phyloP scores from a whole-genome alignment of 148 eudicot species.

The Rhododendron griersonianum region DNA sequence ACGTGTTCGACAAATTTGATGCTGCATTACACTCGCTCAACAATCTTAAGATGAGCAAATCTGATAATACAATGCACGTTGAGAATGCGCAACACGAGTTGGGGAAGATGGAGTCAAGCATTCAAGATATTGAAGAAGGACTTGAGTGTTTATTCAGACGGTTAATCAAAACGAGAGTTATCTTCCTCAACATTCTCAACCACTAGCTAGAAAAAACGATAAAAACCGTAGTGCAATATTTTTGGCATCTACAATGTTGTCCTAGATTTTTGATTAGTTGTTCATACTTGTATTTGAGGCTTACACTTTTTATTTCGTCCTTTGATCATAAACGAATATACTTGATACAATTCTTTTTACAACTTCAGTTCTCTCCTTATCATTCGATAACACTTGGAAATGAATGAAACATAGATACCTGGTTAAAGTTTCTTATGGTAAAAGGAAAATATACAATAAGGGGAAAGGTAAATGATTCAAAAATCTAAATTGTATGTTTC shows the following conservation, averaged over 20 bases:
- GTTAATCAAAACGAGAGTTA: slow-evolving; percentile 37
- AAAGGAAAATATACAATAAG: not conserved
- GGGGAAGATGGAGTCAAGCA: slow-evolving; percentile 21
- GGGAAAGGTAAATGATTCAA: not conserved
- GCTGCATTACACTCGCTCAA: slow-evolving; percentile 16
- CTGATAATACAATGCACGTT: not conserved
- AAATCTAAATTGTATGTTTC: too few relatives aligned
- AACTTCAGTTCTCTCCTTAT: not conserved
- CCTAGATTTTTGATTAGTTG: not conserved
- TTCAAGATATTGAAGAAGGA: slow-evolving; percentile 36
- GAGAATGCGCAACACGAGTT: slow-evolving; percentile 18
- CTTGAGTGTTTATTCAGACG: slow-evolving; percentile 35
- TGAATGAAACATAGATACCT: too few relatives aligned
- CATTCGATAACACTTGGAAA: not conserved
- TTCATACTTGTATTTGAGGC: not conserved
- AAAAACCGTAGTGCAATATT: not conserved
- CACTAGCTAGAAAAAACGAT: slow-evolving; percentile 11
- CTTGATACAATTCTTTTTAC: not conserved
- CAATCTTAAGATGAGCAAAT: slow-evolving; percentile 17
- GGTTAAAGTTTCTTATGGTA: not conserved
- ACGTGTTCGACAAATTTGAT: slow-evolving; percentile 26
- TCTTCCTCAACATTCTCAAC: slow-evolving; percentile 21
- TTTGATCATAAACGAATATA: not conserved
- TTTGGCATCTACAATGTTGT: not conserved
- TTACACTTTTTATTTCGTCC: not conserved